Base-by-base conservation (phyloP, 1,139 yeast genomes). In the Diutina mesorugosa region DNA sequence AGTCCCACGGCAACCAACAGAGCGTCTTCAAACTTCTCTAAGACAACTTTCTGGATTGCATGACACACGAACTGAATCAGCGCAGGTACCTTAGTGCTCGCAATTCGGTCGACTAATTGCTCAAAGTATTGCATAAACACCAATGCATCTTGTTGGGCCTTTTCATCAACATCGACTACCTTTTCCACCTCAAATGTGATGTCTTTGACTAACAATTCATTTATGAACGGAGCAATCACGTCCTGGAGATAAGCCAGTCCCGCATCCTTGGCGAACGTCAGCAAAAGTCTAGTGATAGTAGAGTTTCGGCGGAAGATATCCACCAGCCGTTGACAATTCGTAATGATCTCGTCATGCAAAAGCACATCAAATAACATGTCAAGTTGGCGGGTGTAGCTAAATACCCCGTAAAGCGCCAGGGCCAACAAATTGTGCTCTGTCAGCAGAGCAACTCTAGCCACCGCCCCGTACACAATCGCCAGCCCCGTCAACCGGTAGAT, bases 291-390 rank as follows among this genome's bases (percentile, higher is more conserved):
- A 0, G 96, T 88, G 50, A 93, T 86, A 30, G 90, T 87, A 56
- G 95, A 85, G 66, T 90, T 90, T 59, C 95, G 78, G 64, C 97
- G 76, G 62, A 90, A 76, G 38, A 89, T 79, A 64, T 88, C 95
- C 47, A 51, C 54, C 47, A 21, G 54, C 26, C 47, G 47, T 26
- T 38, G 47, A n/a, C 54, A 41, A 41, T 21, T 0, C 87, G 83
- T 73, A 51, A 73, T 67, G 30, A 89, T 84, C 65, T 90, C 97
- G 58, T 81, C 82, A 28, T 72, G 72, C 26, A 90, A 73, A 55
- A 87, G 72, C 6, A 79, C 76, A 6, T 78, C 70, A 54, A 89
- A 83, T 45, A 88, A 69, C 14, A 73, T 70, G 61, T 87, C 81
- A 50, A 83, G 74, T 45, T 77, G 77, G 52, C 76, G 73, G 47